Percentiles rank a stretch among this genome's conserved stretches.
Evolutionary conservation across 306 rosid genomes (phyloP).

Genomic region (Corylus americana): DNA sequence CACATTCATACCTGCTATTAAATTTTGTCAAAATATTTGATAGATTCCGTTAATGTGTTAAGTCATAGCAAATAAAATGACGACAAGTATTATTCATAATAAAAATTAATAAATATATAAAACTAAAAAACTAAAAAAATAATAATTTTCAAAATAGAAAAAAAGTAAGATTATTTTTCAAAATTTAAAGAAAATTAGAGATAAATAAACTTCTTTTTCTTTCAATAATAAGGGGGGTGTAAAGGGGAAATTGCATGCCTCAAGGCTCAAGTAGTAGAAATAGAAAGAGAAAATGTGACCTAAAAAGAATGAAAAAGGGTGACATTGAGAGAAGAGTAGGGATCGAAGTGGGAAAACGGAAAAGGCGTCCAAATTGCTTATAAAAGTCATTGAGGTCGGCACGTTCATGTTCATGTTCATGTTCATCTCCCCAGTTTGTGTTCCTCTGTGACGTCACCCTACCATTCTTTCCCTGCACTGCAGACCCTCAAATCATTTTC

Average conservation of each 20-base stretch:
- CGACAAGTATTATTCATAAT: too few species aligned
- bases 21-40: too few species aligned
- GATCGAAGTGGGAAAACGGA: constrained; percentile 28
- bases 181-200: too few species aligned
- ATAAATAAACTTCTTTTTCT: too few species aligned
- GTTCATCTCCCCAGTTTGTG: background rate
- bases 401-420: background rate
- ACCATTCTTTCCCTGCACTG: constrained; percentile 2
- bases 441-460: constrained; percentile 21
- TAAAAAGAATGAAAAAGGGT: constrained; percentile 25
- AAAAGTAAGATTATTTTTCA: too few species aligned
- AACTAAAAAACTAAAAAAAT: too few species aligned
- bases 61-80: too few species aligned
- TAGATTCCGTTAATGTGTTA: too few species aligned
- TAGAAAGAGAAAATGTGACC: constrained; percentile 1
- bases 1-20: too few species aligned
- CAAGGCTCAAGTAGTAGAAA: background rate
- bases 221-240: too few species aligned
- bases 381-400: constrained; percentile 14
- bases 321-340: constrained; percentile 30
- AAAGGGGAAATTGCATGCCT: background rate
- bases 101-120: too few species aligned
- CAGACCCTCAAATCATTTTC: background rate
- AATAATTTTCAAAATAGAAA: too few species aligned
- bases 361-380: background rate